Evolutionary conservation across 1,284 basidiomycete species (phyloP), one percentile per base, ranked within the genome.

Genomic region (Austroboletus rostrupii): DNA sequence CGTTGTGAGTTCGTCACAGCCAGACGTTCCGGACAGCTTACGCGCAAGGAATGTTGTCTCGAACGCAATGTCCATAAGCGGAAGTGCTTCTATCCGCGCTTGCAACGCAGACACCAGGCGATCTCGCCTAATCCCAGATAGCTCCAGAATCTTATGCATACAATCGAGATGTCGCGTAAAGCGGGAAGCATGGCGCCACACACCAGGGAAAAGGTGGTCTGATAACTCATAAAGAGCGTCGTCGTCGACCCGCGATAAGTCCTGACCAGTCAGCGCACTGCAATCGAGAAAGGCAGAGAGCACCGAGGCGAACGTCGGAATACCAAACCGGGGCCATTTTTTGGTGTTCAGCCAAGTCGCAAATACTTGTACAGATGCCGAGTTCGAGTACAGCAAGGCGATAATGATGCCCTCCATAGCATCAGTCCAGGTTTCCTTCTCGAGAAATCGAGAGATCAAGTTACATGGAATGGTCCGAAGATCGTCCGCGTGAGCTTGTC

Each of bases 321-420:
- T 9, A 11, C 20, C 11, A 1, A 57, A 14, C 10, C 33, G 48
- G 19, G 42, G n/a, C 60, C 61, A 68, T 5, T 50, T 47, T 12
- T 55, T 49, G 20, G 54, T 59, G 20, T 63, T 59, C 10, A 76
- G 53, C 67, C 74, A 76, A 2, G 48, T 36, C 11, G 46, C 37
- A n/a, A 57, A 65, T 2, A 47, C 36, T 1, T 51, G 36, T 21
- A 62, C 45, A 17, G 61, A 56, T 6, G 53, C 20, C 0, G 53
- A 48, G 20, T 61, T 62, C 31, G 60, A 60, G 57, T 81, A 83
- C n/a, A 80, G 50, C 4, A 81, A 53, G 17, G 64, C 63, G 12
- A 65, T 54, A 12, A 80, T 57, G 29, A 74, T 72, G n/a, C 61
- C 65, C 3, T 70, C 65, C 0, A 72, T 75, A 3, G 72, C 62